A percentile compares a stretch with the other conserved stretches of the same genome.
Conservation (phyloP, 208 protist genomes). For the Trypanosoma brucei region DNA sequence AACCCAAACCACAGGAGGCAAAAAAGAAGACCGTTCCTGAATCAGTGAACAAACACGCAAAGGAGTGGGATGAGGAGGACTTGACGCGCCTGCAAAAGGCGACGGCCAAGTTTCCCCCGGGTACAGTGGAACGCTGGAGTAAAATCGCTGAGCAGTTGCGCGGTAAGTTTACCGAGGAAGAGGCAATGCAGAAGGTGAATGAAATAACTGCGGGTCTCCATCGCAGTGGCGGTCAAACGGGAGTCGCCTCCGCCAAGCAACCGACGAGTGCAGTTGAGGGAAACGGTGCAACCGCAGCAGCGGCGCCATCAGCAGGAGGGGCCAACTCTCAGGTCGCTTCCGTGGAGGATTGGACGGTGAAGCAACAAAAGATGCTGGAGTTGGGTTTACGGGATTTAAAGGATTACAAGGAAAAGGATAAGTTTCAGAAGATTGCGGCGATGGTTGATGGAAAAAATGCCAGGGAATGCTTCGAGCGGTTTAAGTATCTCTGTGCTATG, state of each 20-base stretch:
- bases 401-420: slow-evolving; percentile 92
- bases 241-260: slow-evolving; percentile 12
- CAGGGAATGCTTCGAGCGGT: slow-evolving; percentile 95
- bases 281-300: not conserved
- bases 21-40: slow-evolving; percentile 2
- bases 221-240: slow-evolving; percentile 13
- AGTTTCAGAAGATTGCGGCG: slow-evolving; percentile 94
- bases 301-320: slow-evolving; percentile 2
- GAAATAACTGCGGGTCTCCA: slow-evolving; percentile 72
- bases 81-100: slow-evolving; percentile 91
- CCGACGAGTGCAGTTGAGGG: slow-evolving; percentile 1
- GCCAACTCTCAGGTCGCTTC: slow-evolving; percentile 15
- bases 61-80: slow-evolving; percentile 90
- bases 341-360: slow-evolving; percentile 87
- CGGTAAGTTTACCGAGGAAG: slow-evolving; percentile 78
- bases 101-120: slow-evolving; percentile 90
- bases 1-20: slow-evolving; percentile 8
- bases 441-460: slow-evolving; percentile 92
- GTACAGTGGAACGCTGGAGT: slow-evolving; percentile 89
- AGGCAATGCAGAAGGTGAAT: slow-evolving; percentile 91
- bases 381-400: slow-evolving; percentile 88
- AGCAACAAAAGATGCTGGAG: slow-evolving; percentile 95
- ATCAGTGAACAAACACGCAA: slow-evolving; percentile 11
- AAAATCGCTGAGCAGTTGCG: slow-evolving; percentile 77
- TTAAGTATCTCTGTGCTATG: slow-evolving; percentile 92